A percentile compares a stretch with the other conserved stretches of the same genome.
These are phyloP conservation scores for Tritrichomonas musculus DNA, from an alignment of 208 protist genomes.

Conservation along the genomic window DNA sequence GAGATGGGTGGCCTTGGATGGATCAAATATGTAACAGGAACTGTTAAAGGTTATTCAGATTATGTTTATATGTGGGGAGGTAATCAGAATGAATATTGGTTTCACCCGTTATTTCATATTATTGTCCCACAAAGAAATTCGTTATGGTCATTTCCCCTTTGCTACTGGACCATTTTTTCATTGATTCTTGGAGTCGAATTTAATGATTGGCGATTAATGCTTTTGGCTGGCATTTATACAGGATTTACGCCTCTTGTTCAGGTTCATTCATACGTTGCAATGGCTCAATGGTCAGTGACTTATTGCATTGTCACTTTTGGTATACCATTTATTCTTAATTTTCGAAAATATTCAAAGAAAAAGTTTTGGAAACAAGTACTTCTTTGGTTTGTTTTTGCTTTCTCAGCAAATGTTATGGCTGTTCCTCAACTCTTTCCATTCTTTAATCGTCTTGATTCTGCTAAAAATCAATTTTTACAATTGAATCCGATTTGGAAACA, in stretches of 20 bases:
- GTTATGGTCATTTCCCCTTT: neutral
- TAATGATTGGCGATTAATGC: neutral
- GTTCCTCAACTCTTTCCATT: neutral
- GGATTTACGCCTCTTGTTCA: neutral
- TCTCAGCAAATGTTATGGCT: neutral
- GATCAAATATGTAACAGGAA: neutral
- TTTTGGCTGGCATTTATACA: neutral
- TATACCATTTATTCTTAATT: no score
- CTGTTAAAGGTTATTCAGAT: neutral
- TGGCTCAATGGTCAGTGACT: neutral
- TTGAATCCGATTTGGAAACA: neutral
- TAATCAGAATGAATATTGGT: neutral
- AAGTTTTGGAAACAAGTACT: neutral
- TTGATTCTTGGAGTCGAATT: neutral
- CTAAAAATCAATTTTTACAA: neutral
- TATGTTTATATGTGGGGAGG: neutral
- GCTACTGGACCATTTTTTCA: neutral
- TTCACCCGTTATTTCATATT: neutral
- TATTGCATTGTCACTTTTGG: neutral
- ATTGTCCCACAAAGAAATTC: neutral
- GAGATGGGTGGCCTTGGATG: neutral
- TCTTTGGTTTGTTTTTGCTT: neutral
- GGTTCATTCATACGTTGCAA: neutral
- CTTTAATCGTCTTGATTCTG: neutral
- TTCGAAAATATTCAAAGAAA: neutral